Evolutionary conservation across 176 grass and related monocot species (phyloP).

Genomic region (Juncus effusus): DNA sequence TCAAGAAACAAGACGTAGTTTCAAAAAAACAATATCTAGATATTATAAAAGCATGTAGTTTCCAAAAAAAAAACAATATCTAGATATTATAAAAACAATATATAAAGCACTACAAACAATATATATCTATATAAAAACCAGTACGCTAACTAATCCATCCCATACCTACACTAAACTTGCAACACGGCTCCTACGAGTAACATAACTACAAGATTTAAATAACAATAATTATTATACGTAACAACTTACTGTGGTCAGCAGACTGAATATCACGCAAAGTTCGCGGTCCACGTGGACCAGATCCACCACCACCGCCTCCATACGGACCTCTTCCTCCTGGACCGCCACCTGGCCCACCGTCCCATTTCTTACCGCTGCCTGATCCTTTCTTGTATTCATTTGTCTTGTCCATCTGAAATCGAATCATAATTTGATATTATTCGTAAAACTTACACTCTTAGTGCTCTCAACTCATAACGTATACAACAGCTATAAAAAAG

Average conservation of each 20-base stretch:
- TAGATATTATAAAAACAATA: conserved; percentile 2
- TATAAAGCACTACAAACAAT: background rate
- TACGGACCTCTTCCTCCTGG: conserved; percentile 69
- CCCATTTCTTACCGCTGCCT: conserved; percentile 87
- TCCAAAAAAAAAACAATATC: background rate
- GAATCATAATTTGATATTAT: background rate
- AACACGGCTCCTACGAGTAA: background rate
- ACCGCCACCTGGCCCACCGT: conserved; percentile 85
- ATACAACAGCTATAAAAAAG: background rate
- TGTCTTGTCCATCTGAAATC: conserved; percentile 64
- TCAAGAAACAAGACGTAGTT: too few species aligned
- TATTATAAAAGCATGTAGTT: too few species aligned
- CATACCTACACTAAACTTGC: conserved; percentile 2
- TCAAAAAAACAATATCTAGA: too few species aligned
- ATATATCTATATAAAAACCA: background rate
- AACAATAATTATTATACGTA: conserved; percentile 11
- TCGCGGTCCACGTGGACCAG: conserved; percentile 53
- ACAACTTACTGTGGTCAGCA: conserved; percentile 72
- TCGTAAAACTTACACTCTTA: background rate
- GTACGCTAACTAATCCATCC: background rate
- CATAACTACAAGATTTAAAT: background rate
- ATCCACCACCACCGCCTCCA: conserved; percentile 34
- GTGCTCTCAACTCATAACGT: background rate
- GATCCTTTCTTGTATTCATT: conserved; percentile 76
- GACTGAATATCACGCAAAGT: conserved; percentile 62